A percentile compares a stretch with the other conserved stretches of the same genome.
These are phyloP conservation scores for Xerocomus spinulosus DNA, from an alignment of 768 basidiomycete species.

Conservation along the genomic window DNA sequence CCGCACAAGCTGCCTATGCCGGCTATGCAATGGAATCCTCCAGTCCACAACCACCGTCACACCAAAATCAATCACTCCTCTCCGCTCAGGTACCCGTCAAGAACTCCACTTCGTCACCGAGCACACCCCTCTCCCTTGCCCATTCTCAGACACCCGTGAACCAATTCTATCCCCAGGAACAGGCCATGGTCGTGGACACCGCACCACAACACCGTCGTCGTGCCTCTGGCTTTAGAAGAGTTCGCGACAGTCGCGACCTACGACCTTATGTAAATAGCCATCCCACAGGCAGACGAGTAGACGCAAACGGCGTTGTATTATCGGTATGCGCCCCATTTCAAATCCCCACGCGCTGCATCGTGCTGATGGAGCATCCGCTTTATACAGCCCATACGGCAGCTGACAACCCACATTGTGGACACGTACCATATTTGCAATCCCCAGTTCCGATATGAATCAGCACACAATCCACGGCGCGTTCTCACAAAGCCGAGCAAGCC, in stretches of 20 bases:
- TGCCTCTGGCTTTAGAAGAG: slow-evolving; percentile 71
- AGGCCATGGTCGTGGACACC: slow-evolving; percentile 69
- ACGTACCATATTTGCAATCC: slow-evolving; percentile 96
- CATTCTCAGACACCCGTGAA: slow-evolving; percentile 48
- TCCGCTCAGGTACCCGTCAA: slow-evolving; percentile 45
- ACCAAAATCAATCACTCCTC: slow-evolving; percentile 49
- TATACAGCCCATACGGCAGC: slow-evolving; percentile 54
- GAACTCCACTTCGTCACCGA: slow-evolving; percentile 61
- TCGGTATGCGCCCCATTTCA: slow-evolving; percentile 54
- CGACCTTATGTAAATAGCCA: slow-evolving; percentile 65
- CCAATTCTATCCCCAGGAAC: slow-evolving; percentile 60
- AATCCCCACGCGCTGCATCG: slow-evolving; percentile 2
- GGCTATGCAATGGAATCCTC: slow-evolving; percentile 62
- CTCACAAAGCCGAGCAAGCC: slow-evolving; percentile 98
- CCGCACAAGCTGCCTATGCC: slow-evolving; percentile 40
- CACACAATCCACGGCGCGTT: slow-evolving; percentile 93
- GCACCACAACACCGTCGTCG: slow-evolving; percentile 55
- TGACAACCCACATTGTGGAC: slow-evolving; percentile 84
- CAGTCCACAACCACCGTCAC: slow-evolving; percentile 53
- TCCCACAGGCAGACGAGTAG: slow-evolving; percentile 68
- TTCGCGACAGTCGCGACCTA: slow-evolving; percentile 73
- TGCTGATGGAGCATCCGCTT: slow-evolving; percentile 7
- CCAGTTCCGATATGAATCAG: slow-evolving; percentile 88
- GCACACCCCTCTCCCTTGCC: slow-evolving; percentile 67
- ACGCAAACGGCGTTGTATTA: slow-evolving; percentile 68